phyloP scores from a whole-genome alignment of 306 rosid genomes.

The Arachis stenosperma region DNA sequence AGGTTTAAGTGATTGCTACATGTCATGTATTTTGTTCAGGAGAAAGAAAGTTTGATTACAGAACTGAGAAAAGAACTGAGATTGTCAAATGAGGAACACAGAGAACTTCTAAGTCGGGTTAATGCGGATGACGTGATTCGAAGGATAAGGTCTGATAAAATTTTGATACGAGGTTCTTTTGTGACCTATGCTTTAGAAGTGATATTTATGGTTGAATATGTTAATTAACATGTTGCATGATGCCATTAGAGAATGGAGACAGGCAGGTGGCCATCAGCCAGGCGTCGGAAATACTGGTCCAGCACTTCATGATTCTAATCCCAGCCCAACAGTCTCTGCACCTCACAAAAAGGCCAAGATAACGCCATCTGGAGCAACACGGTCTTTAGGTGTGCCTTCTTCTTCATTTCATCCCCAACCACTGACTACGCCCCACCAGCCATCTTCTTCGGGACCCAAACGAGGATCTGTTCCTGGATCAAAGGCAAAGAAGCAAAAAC shows the following conservation, averaged over 20 bases:
- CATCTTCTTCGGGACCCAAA: slow-evolving; percentile 80
- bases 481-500: slow-evolving; percentile 85
- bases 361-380: slow-evolving; percentile 68
- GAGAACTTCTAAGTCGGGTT: slow-evolving; percentile 90
- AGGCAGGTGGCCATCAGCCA: slow-evolving; percentile 76
- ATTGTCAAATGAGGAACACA: slow-evolving; percentile 91
- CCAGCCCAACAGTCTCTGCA: slow-evolving; percentile 89
- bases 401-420: slow-evolving; percentile 73
- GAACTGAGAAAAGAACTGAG: slow-evolving; percentile 91
- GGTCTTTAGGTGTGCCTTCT: slow-evolving; percentile 81
- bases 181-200: slow-evolving; percentile 27
- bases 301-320: slow-evolving; percentile 75
- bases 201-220: slow-evolving; percentile 35
- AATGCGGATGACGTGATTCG: slow-evolving; percentile 85
- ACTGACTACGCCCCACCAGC: slow-evolving; percentile 72
- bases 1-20: slow-evolving; percentile 61
- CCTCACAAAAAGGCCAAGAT: slow-evolving; percentile 88
- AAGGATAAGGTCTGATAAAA: slow-evolving; percentile 75
- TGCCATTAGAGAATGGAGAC: slow-evolving; percentile 90
- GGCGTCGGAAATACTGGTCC: slow-evolving; percentile 64
- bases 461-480: slow-evolving; percentile 78
- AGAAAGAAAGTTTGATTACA: slow-evolving; percentile 89
- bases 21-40: slow-evolving; percentile 79
- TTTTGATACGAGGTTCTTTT: slow-evolving; percentile 38
- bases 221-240: slow-evolving; percentile 46